Conservation (phyloP, 2,329 filamentous ascomycete genomes). For the Colletotrichum cuscutae region DNA sequence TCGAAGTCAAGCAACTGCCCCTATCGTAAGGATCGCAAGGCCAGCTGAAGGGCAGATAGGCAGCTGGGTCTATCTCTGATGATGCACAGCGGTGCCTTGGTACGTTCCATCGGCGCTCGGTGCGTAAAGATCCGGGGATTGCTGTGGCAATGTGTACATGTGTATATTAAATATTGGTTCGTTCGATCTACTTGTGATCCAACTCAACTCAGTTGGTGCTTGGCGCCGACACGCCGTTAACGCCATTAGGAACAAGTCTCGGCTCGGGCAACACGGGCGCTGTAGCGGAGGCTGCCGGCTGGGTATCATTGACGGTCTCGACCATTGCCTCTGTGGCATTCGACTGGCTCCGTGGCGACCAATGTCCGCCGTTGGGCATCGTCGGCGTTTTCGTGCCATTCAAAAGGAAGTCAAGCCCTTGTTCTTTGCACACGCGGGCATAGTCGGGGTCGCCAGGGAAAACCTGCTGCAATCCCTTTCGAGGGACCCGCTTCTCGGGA, state of each 20-base stretch:
- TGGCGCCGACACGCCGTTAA: conserved; percentile 28
- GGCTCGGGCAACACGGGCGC: neutral
- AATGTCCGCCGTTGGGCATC: conserved; percentile 58
- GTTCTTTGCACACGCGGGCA: conserved; percentile 62
- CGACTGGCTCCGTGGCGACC: conserved; percentile 55
- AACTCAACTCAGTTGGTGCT: conserved; percentile 22
- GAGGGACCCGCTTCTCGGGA: conserved; percentile 64
- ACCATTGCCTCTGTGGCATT: conserved; percentile 26
- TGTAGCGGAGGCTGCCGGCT: neutral
- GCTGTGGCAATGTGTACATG: conserved; percentile 15
- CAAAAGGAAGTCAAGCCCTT: conserved; percentile 66
- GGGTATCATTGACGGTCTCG: conserved; percentile 21
- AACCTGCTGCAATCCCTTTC: conserved; percentile 64
- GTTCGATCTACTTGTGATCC: conserved; percentile 24
- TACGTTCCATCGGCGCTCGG: neutral
- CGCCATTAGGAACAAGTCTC: conserved; percentile 20
- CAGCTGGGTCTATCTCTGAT: neutral
- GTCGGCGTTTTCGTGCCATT: conserved; percentile 55
- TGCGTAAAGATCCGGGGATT: neutral
- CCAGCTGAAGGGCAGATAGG: neutral
- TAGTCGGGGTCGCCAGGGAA: conserved; percentile 68
- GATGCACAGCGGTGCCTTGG: neutral
- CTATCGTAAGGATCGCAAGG: neutral
- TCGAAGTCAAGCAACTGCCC: neutral
- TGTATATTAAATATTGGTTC: conserved; percentile 28